These are phyloP conservation scores for Phtheirospermum japonicum DNA, from an alignment of 257 asterid species.

Conservation along the genomic window DNA sequence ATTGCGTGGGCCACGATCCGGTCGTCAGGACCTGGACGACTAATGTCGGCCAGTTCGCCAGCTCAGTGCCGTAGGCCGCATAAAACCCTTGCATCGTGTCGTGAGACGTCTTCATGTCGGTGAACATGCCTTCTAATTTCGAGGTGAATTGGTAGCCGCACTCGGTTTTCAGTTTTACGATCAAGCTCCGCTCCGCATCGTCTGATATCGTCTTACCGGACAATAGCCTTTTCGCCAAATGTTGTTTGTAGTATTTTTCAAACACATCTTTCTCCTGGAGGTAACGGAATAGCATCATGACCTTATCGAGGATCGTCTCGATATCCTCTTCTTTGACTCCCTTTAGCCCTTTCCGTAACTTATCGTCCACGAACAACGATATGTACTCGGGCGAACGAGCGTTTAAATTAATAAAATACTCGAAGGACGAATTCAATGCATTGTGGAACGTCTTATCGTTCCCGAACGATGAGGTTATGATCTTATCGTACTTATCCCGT, in stretches of 20 bases:
- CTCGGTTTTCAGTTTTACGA: conserved; percentile 62
- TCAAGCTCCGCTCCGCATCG: conserved; percentile 63
- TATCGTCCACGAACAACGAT: conserved; percentile 61
- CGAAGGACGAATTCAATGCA: conserved; percentile 56
- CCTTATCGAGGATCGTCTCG: conserved; percentile 55
- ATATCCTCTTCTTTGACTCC: conserved; percentile 61
- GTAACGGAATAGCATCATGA: conserved; percentile 62
- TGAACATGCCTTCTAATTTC: conserved; percentile 67
- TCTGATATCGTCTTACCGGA: conserved; percentile 57
- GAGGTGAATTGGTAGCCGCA: conserved; percentile 73
- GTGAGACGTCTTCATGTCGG: conserved; percentile 67
- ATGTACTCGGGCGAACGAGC: conserved; percentile 61
- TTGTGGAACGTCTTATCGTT: conserved; percentile 71
- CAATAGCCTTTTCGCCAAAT: conserved; percentile 59
- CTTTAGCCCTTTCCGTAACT: conserved; percentile 54
- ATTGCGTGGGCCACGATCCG: conserved; percentile 68
- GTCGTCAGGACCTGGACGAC: conserved; percentile 63
- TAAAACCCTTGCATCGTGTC: conserved; percentile 63
- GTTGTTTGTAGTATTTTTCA: conserved; percentile 66
- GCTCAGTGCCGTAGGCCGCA: conserved; percentile 38
- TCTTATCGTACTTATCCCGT: conserved; percentile 50
- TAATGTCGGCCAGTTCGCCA: conserved; percentile 38
- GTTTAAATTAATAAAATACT: conserved; percentile 56
- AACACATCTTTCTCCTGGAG: conserved; percentile 71
- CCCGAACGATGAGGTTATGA: conserved; percentile 43